Conservation (phyloP, 2,329 filamentous ascomycete genomes). For the Microdochium bolleyi region DNA sequence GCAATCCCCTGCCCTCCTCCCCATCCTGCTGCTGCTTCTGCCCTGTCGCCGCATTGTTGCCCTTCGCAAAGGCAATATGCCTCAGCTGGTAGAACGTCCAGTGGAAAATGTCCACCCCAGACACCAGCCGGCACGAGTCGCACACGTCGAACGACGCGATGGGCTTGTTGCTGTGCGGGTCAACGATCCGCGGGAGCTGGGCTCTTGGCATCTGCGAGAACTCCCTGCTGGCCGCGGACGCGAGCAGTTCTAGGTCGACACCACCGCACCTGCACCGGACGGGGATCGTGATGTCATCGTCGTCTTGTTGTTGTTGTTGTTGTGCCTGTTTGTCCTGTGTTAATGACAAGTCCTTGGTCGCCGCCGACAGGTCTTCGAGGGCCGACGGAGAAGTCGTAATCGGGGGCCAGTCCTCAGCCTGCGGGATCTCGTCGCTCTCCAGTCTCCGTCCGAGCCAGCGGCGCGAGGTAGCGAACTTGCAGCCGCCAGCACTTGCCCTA, state of each 20-base stretch:
- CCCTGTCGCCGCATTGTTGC: not conserved
- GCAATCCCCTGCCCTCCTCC: slow-evolving; percentile 20
- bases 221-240: slow-evolving; percentile 11
- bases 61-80: slow-evolving; percentile 29
- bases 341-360: not conserved
- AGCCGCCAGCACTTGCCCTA: too few species aligned
- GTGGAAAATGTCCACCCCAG: slow-evolving; percentile 31
- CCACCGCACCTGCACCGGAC: slow-evolving; percentile 38
- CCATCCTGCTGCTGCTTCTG: not conserved
- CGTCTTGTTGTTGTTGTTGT: not conserved
- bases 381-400: not conserved
- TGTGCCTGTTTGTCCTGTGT: not conserved
- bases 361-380: slow-evolving; percentile 8
- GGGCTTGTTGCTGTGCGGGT: slow-evolving; percentile 31
- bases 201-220: slow-evolving; percentile 15
- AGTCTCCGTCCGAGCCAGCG: slow-evolving; percentile 16
- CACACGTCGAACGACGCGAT: slow-evolving; percentile 33
- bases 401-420: slow-evolving; percentile 18
- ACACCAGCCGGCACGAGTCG: slow-evolving; percentile 34
- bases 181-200: slow-evolving; percentile 32
- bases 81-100: slow-evolving; percentile 35
- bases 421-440: slow-evolving; percentile 17
- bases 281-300: slow-evolving; percentile 16
- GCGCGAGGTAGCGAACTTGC: slow-evolving; percentile 9
- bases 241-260: slow-evolving; percentile 30